phyloP scores from a whole-genome alignment of 2,329 filamentous ascomycete species.

The Pyrenochaeta sp. region DNA sequence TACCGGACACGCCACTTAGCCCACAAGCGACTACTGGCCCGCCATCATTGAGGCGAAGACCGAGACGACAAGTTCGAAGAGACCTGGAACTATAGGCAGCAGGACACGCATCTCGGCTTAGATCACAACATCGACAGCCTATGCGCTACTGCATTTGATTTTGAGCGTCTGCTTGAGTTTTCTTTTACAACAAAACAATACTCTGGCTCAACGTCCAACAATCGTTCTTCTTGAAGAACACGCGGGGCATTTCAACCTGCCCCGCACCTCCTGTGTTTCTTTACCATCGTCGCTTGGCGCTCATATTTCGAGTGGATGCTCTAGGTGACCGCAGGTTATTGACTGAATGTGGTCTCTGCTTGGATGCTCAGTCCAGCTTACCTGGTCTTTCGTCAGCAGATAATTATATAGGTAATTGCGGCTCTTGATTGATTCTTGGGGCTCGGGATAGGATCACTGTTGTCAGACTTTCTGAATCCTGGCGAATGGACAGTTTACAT shows the following conservation, averaged over 20 bases:
- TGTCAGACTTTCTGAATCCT: conserved; percentile 6
- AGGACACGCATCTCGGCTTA: conserved; percentile 51
- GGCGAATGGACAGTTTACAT: conserved; percentile 24
- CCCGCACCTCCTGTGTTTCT: conserved; percentile 45
- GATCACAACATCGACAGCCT: conserved; percentile 77
- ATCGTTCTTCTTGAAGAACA: conserved; percentile 54
- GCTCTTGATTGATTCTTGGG: conserved; percentile 9
- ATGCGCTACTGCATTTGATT: conserved; percentile 55
- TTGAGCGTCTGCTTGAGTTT: conserved; percentile 75
- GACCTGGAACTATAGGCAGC: conserved; percentile 39
- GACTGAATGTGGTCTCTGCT: conserved; percentile 7
- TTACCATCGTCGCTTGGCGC: conserved; percentile 25
- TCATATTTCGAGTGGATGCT: conserved; percentile 20
- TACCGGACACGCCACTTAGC: conserved; percentile 36
- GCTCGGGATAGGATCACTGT: conserved; percentile 11
- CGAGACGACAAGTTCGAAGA: conserved; percentile 28
- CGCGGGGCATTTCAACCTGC: conserved; percentile 73
- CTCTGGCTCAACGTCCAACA: conserved; percentile 80
- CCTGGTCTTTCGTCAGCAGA: conserved; percentile 18
- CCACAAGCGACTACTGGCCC: conserved; percentile 31
- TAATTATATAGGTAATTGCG: conserved; percentile 21
- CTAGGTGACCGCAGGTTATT: conserved; percentile 23
- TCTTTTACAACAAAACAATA: conserved; percentile 83
- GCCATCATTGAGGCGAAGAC: conserved; percentile 20
- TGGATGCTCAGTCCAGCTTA: conserved; percentile 13